Conservation (phyloP, 2,329 filamentous ascomycete species). For the Monilinia polystroma region DNA sequence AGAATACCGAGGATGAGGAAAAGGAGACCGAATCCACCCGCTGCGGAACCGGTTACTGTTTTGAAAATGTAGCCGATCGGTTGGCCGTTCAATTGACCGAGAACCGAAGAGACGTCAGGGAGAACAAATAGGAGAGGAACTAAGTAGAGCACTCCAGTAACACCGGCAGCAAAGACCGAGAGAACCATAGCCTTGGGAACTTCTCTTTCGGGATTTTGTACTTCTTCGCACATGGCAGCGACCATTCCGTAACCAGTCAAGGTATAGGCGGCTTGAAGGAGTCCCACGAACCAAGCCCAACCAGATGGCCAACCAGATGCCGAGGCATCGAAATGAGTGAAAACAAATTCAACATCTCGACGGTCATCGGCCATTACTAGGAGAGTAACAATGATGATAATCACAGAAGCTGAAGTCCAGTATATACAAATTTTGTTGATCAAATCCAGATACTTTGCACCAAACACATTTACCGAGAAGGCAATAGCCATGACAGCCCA, state of each 20-base stretch:
- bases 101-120: constrained; percentile 62
- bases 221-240: constrained; percentile 70
- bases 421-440: constrained; percentile 74
- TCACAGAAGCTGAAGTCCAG: constrained; percentile 64
- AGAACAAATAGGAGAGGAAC: constrained; percentile 76
- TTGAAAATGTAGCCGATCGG: constrained; percentile 77
- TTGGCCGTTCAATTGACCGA: constrained; percentile 67
- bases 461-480: constrained; percentile 64
- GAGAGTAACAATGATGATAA: constrained; percentile 66
- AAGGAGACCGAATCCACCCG: constrained; percentile 71
- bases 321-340: constrained; percentile 66
- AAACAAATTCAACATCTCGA: constrained; percentile 62
- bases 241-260: constrained; percentile 44
- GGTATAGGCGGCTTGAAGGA: constrained; percentile 62
- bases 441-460: constrained; percentile 58
- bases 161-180: constrained; percentile 63
- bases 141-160: constrained; percentile 66
- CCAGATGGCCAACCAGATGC: constrained; percentile 64
- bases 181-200: constrained; percentile 71
- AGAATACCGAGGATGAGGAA: constrained; percentile 75
- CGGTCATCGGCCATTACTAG: constrained; percentile 55
- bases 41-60: constrained; percentile 57
- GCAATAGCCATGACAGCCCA: constrained; percentile 69
- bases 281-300: constrained; percentile 71
- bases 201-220: constrained; percentile 65